Percentiles rank a stretch among this genome's conserved stretches.
phyloP scores from a whole-genome alignment of 1,284 basidiomycete species.

The Cutaneotrichosporon sp. region DNA sequence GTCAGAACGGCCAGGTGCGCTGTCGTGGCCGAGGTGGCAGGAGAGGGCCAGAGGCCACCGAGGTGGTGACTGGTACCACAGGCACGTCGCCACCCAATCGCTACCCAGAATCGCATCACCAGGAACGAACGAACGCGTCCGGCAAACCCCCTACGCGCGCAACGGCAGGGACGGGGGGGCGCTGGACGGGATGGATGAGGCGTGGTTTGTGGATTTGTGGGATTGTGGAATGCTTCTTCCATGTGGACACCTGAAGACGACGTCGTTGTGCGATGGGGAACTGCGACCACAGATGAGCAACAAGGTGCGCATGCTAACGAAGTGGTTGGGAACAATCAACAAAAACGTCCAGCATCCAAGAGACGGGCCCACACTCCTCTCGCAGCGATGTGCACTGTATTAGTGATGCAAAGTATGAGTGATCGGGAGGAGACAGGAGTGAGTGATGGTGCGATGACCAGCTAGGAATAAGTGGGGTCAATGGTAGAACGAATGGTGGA shows the following conservation, averaged over 20 bases:
- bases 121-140: not conserved
- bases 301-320: not conserved
- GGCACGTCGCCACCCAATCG: too few relatives aligned
- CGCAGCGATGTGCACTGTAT: not conserved
- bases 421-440: not conserved
- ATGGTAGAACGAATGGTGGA: not conserved
- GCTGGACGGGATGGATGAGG: not conserved
- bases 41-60: too few relatives aligned
- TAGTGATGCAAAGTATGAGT: not conserved
- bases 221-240: not conserved
- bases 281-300: too few relatives aligned
- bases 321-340: not conserved
- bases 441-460: not conserved
- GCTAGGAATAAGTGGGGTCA: not conserved
- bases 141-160: not conserved
- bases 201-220: not conserved
- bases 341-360: not conserved
- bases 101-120: too few relatives aligned
- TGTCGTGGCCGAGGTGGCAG: too few relatives aligned
- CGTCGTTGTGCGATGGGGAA: too few relatives aligned
- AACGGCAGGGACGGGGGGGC: not conserved
- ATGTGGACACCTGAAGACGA: not conserved
- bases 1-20: too few relatives aligned
- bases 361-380: not conserved
- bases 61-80: too few relatives aligned